phyloP scores from a whole-genome alignment of 2,329 filamentous ascomycete genomes.

The Penicillium glabrum region DNA sequence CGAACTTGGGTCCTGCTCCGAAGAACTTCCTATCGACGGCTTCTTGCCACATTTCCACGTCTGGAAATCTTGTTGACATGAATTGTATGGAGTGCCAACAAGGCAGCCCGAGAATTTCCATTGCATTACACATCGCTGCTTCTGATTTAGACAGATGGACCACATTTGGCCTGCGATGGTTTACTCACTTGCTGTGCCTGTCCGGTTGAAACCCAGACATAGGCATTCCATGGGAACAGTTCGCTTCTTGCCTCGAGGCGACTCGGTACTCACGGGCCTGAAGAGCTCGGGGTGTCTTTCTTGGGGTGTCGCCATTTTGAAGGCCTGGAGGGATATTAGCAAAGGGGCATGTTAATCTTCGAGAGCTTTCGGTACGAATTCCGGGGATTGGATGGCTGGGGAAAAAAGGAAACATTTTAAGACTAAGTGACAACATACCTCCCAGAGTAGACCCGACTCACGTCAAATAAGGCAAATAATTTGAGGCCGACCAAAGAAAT shows the following conservation, averaged over 20 bases:
- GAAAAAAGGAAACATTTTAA: too few species aligned
- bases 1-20: neutral
- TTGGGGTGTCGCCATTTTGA: neutral
- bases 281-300: neutral
- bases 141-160: neutral
- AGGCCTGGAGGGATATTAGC: too few species aligned
- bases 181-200: constrained; percentile 5
- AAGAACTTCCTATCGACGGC: neutral
- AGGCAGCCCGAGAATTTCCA: constrained; percentile 7
- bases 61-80: neutral
- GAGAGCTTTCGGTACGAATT: too few species aligned
- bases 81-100: constrained; percentile 11
- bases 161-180: neutral
- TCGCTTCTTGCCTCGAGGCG: neutral
- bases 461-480: too few species aligned
- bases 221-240: neutral
- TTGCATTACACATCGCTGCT: constrained; percentile 10
- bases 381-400: too few species aligned
- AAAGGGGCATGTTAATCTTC: too few species aligned
- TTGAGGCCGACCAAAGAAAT: too few species aligned
- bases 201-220: constrained; percentile 5
- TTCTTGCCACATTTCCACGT: constrained; percentile 1
- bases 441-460: too few species aligned
- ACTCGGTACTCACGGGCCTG: neutral
- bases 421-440: too few species aligned